Conservation (phyloP, 2,329 filamentous ascomycete species). For the Eurotiales sp. region DNA sequence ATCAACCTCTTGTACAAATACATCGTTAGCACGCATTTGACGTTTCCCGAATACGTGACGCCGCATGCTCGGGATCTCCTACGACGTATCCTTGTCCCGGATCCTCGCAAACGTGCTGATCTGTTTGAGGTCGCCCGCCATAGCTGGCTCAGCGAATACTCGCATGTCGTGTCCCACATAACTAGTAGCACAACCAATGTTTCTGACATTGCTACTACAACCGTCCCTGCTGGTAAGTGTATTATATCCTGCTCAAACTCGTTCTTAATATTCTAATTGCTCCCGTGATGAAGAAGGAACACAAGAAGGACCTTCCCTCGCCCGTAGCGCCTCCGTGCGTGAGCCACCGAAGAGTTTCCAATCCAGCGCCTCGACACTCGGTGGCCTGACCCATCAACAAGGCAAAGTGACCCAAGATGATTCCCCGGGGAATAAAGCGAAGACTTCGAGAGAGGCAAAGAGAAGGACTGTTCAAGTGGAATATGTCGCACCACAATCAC, state of each 20-base stretch:
- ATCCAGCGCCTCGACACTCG: constrained; percentile 45
- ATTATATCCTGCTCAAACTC: neutral
- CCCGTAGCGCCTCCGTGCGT: constrained; percentile 87
- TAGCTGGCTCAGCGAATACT: constrained; percentile 96
- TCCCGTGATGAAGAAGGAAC: constrained; percentile 37
- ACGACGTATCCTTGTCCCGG: constrained; percentile 88
- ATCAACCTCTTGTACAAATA: constrained; percentile 99
- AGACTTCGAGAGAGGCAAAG: constrained; percentile 73
- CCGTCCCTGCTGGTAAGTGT: constrained; percentile 57
- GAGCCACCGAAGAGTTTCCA: constrained; percentile 69
- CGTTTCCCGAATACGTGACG: constrained; percentile 97
- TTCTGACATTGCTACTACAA: constrained; percentile 77
- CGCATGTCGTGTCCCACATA: constrained; percentile 94
- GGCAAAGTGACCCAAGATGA: constrained; percentile 66
- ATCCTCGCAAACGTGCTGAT: constrained; percentile 90
- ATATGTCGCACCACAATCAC: constrained; percentile 87
- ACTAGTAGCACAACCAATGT: constrained; percentile 90
- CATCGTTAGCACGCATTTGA: constrained; percentile 93
- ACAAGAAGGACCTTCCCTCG: constrained; percentile 60
- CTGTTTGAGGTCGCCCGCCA: constrained; percentile 95
- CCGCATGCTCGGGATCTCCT: constrained; percentile 91
- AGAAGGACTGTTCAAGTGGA: constrained; percentile 94
- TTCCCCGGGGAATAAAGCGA: constrained; percentile 51
- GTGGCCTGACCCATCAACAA: constrained; percentile 67
- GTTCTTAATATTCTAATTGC: constrained; percentile 7